These are phyloP conservation scores for Tricholoma sp. DNA, from an alignment of 768 basidiomycete species.

Conservation along the genomic window DNA sequence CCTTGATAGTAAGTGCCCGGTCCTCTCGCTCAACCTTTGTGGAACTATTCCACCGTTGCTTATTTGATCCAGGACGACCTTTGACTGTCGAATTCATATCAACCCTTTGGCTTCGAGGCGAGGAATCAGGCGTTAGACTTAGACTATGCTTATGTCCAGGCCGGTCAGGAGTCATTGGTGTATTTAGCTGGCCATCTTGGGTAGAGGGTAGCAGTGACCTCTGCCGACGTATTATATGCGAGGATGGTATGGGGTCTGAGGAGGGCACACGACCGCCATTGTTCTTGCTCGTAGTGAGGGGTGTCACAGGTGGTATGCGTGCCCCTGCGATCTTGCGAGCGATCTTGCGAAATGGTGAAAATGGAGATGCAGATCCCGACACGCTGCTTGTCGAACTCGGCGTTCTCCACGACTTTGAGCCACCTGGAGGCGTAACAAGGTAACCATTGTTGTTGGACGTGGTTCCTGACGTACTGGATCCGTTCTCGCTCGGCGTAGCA, in stretches of 20 bases:
- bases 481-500: slow-evolving; percentile 54
- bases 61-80: slow-evolving; percentile 21
- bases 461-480: slow-evolving; percentile 62
- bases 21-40: slow-evolving; percentile 66
- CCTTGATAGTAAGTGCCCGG: slow-evolving; percentile 39
- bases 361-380: slow-evolving; percentile 75
- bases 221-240: slow-evolving; percentile 40
- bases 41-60: slow-evolving; percentile 76
- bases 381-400: slow-evolving; percentile 50
- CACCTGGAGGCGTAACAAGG: slow-evolving; percentile 61
- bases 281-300: slow-evolving; percentile 42
- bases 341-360: slow-evolving; percentile 77
- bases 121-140: slow-evolving; percentile 68
- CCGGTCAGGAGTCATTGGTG: slow-evolving; percentile 52
- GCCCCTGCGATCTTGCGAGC: slow-evolving; percentile 63
- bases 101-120: slow-evolving; percentile 40
- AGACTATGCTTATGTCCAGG: slow-evolving; percentile 64
- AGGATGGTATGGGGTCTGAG: slow-evolving; percentile 46
- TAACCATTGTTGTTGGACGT: slow-evolving; percentile 52
- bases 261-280: slow-evolving; percentile 37
- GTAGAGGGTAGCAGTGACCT: slow-evolving; percentile 54
- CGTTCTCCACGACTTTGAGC: slow-evolving; percentile 35
- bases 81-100: slow-evolving; percentile 40
- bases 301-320: slow-evolving; percentile 37
- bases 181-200: slow-evolving; percentile 35